Evolutionary conservation across 805 yeast genomes (phyloP), one percentile per base, ranked within the genome.

Genomic region (Ogataea pignaliae): DNA sequence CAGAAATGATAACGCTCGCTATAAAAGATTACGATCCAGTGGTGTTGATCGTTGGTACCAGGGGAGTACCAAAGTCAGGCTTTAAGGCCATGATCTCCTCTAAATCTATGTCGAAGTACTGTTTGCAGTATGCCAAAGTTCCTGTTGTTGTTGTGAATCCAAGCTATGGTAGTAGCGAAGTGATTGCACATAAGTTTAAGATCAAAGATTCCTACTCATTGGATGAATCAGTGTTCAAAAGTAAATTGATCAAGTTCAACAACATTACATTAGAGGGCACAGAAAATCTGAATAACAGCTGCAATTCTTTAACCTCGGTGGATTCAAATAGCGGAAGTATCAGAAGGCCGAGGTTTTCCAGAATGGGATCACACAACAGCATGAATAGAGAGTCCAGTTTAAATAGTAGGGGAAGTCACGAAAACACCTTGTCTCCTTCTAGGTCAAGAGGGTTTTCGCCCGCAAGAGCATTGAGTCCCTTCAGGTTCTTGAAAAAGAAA

Each of bases 101-200:
- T 0, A 72, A 74, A 32, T 68, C 76, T 2, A 61, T 75, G 56
- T 71, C 76, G 3, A 74, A 74, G 47, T 69, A 70, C 47, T 74
- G 73, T 51, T 53, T 75, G n/a, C 73, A 71, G 45, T 69, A 66
- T 42, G 69, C 75, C 8, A 65, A 65, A 1, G 63, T 75, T 7
- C 79, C 79, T 0, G 75, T 72, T 2, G 59, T 71, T 33, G 72
- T 73, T 3, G 72, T 73, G 29, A 66, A 69, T 30, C 75, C 75
- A 10, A 50, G 54, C 28, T 63, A 63, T 40, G 5, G 7, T 21
- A 21, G 26, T 7, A 7, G 26, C 7, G 39, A 40, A 17, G 2
- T 34, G n/a, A 37, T 26, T 15, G n/a, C 28, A 8, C 17, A 40
- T 29, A 13, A 40, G 13, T 18, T 21, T 1, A 17, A 13, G 2